phyloP scores from a whole-genome alignment of 768 basidiomycete genomes.

The Pisolithus marmoratus region DNA sequence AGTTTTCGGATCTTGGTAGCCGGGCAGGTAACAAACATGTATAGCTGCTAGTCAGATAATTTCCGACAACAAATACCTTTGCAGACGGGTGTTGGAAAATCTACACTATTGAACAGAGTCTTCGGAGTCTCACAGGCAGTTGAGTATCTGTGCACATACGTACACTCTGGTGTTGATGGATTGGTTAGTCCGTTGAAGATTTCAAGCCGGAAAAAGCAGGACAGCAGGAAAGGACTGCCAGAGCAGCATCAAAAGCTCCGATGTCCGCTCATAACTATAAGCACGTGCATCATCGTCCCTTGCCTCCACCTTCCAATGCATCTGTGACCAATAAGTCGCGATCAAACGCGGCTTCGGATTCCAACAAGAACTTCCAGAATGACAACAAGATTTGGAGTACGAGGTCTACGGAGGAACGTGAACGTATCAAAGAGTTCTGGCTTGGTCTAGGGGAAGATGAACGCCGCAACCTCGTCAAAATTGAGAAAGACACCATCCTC shows the following conservation, averaged over 20 bases:
- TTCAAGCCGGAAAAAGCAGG: slow-evolving; percentile 1
- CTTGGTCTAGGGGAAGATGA: slow-evolving; percentile 88
- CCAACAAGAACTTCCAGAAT: slow-evolving; percentile 29
- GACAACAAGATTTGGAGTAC: slow-evolving; percentile 93
- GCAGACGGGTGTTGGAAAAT: neutral
- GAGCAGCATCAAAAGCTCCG: slow-evolving; percentile 56
- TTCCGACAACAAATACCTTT: neutral
- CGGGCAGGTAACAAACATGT: neutral
- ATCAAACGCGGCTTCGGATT: slow-evolving; percentile 22
- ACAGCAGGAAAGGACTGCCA: slow-evolving; percentile 35
- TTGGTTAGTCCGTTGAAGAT: neutral
- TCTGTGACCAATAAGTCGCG: slow-evolving; percentile 27
- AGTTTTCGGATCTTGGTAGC: neutral
- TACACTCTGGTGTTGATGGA: neutral
- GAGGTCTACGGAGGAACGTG: slow-evolving; percentile 86
- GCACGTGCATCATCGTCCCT: slow-evolving; percentile 52
- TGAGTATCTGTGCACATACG: neutral
- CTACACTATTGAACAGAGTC: neutral
- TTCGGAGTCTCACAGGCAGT: neutral
- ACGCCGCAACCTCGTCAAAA: slow-evolving; percentile 85
- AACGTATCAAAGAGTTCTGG: slow-evolving; percentile 99
- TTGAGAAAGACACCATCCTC: slow-evolving; percentile 97
- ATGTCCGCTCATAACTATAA: slow-evolving; percentile 45
- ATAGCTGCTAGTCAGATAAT: neutral
- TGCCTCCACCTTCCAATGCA: slow-evolving; percentile 31